Evolutionary conservation across 495 filamentous ascomycete species (phyloP).

Genomic region (Paragyromitra xinjiangensis): DNA sequence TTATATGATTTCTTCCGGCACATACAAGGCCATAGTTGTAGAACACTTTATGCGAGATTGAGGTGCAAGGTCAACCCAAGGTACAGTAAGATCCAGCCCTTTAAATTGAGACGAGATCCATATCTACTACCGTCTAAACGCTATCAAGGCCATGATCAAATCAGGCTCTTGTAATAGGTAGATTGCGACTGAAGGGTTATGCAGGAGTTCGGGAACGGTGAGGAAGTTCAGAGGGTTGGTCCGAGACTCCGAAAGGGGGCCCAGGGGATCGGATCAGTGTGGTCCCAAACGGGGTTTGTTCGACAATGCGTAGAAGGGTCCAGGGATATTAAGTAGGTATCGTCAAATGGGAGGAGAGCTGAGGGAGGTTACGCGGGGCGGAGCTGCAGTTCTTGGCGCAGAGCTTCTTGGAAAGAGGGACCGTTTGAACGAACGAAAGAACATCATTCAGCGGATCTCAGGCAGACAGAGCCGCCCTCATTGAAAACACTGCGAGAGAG

Average conservation of each 20-base stretch:
- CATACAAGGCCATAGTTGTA: neutral
- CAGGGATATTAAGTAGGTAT: slow-evolving; percentile 12
- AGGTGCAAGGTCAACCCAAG: neutral
- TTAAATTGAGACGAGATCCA: neutral
- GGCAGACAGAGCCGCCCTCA: slow-evolving; percentile 28
- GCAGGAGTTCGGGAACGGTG: neutral
- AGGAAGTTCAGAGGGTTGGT: neutral
- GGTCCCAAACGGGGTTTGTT: slow-evolving; percentile 19
- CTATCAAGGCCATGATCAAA: neutral
- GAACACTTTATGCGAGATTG: neutral
- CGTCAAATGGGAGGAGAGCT: slow-evolving; percentile 8
- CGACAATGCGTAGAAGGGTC: slow-evolving; percentile 19
- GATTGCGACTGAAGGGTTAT: neutral
- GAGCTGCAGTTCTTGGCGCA: slow-evolving; percentile 47
- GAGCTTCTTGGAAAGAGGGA: slow-evolving; percentile 28
- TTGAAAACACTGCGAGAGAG: neutral
- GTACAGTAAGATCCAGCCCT: neutral
- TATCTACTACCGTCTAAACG: neutral
- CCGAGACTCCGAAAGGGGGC: slow-evolving; percentile 17
- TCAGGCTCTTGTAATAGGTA: neutral
- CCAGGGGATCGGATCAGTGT: slow-evolving; percentile 14
- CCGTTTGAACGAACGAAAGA: slow-evolving; percentile 4
- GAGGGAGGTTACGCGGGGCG: slow-evolving; percentile 15
- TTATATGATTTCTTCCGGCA: neutral
- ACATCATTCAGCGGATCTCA: slow-evolving; percentile 31